Evolutionary conservation across 352 stramenopile genomes (phyloP).

Genomic region (Phytopythium ostracodes): DNA sequence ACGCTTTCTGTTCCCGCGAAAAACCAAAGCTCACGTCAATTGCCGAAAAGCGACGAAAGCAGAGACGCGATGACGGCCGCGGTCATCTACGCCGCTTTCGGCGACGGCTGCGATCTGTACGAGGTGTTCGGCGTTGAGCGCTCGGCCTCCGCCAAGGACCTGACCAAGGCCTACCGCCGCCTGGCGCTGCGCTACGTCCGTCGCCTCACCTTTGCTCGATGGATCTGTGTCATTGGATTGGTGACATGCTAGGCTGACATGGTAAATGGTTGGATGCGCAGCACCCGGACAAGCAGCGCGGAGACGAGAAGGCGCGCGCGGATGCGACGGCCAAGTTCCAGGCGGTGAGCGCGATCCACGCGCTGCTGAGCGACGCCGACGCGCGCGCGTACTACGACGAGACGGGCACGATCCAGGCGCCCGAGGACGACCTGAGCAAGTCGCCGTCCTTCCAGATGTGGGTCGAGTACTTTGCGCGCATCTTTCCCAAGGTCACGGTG

Average conservation of each 20-base stretch:
- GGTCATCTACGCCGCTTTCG: conserved; percentile 56
- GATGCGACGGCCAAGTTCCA: conserved; percentile 83
- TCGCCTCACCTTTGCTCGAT: not conserved
- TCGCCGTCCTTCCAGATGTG: conserved; percentile 62
- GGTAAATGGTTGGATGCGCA: conserved; percentile 18
- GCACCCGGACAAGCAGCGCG: conserved; percentile 90
- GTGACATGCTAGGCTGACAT: conserved; percentile 5
- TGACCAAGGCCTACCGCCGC: conserved; percentile 67
- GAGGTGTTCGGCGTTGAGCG: conserved; percentile 59
- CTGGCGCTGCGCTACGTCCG: conserved; percentile 66
- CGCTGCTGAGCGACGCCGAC: conserved; percentile 76
- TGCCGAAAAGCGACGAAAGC: not conserved
- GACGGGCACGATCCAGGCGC: conserved; percentile 60
- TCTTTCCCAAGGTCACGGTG: conserved; percentile 87
- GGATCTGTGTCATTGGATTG: conserved; percentile 1
- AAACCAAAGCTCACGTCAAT: not conserved
- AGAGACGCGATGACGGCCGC: conserved; percentile 24
- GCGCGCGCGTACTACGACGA: conserved; percentile 81
- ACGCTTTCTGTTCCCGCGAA: not conserved
- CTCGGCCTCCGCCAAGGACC: conserved; percentile 59
- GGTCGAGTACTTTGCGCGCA: conserved; percentile 83
- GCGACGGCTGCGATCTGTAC: conserved; percentile 72
- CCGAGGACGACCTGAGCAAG: conserved; percentile 39
- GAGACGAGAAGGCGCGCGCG: conserved; percentile 45
- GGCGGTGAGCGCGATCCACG: conserved; percentile 81